Base-by-base conservation (phyloP, 179 eudicot genomes). In the Beta corolliflora region DNA sequence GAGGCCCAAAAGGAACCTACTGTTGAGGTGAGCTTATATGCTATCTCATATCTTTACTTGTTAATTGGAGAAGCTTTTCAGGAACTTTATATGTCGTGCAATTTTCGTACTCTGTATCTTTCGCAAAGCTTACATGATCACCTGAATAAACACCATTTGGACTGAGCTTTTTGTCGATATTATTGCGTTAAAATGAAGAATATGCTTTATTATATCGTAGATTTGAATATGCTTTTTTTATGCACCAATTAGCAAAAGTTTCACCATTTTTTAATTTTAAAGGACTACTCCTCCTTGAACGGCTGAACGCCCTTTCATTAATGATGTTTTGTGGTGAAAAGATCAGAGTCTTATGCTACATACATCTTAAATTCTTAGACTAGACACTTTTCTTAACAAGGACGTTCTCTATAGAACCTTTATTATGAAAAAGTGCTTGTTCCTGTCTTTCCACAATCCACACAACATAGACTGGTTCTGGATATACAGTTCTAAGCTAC, bases 1-100 rank as follows among this genome's bases (percentile, higher is more conserved):
- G 98, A 93, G 85, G 97, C 91, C 55, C 98, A 93, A 72, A 92
- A 87, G 94, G 98, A 95, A 78, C 98, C 98, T 76, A 92, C 94
- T 65, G 83, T 95, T 68, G 98, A 95, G 97, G 98, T 95, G 78
- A 83, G 81, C 59, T 75, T 31, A 58, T 76, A 46, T 73, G 45
- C 66, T 29, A 55, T 65, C 16, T 52, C 1, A 71, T 64, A 79
- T 59, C 29, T 54, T 63, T 70, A 61, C 8, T 58, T 50, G 29
- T 76, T 48, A 11, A 25, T 21, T 5, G 77, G 58, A 25, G 23
- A 56, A 25, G 19, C 19, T 19, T 36, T 64, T 55, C 67, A 66
- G 5, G 72, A 75, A 58, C 58, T 18, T 23, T 50, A 54, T 9
- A 41, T 73, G n/a, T 65, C 66, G 21, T 53, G 48, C 53, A 25